Conservation (phyloP, 2,329 filamentous ascomycete genomes). For the Monilinia vaccinii-corymbosi region DNA sequence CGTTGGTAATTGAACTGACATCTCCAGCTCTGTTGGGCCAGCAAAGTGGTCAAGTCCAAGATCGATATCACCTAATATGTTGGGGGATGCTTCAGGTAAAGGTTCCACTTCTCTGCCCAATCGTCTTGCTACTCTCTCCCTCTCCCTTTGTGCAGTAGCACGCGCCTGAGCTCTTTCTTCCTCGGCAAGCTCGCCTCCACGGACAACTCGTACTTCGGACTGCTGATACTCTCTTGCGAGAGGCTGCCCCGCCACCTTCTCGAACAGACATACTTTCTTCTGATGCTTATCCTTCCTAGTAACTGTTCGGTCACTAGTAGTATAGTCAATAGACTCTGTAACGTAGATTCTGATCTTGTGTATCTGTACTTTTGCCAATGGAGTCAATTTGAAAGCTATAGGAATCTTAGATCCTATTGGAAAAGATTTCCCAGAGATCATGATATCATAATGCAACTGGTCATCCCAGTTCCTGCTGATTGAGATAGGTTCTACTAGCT, state of each 20-base stretch:
- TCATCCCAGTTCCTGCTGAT: slow-evolving; percentile 71
- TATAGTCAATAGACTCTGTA: slow-evolving; percentile 66
- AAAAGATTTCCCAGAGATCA: slow-evolving; percentile 70
- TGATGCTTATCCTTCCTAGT: slow-evolving; percentile 54
- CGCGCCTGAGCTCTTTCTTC: slow-evolving; percentile 29
- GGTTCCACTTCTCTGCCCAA: slow-evolving; percentile 36
- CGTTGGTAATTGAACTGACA: slow-evolving; percentile 63
- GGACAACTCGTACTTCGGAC: slow-evolving; percentile 55
- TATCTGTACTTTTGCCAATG: slow-evolving; percentile 64
- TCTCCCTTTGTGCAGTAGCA: slow-evolving; percentile 26
- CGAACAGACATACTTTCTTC: slow-evolving; percentile 59
- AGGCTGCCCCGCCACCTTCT: slow-evolving; percentile 58
- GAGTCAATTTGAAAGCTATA: slow-evolving; percentile 68
- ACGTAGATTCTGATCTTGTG: slow-evolving; percentile 67
- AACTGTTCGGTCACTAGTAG: slow-evolving; percentile 56
- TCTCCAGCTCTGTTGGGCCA: slow-evolving; percentile 66
- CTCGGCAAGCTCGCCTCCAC: slow-evolving; percentile 58
- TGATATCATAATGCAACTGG: slow-evolving; percentile 67
- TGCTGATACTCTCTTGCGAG: slow-evolving; percentile 55
- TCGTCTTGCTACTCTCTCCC: slow-evolving; percentile 44
- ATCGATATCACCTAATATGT: slow-evolving; percentile 51
- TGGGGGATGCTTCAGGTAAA: slow-evolving; percentile 37
- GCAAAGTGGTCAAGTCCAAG: slow-evolving; percentile 47
- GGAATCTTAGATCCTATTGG: slow-evolving; percentile 62
- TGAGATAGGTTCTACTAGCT: slow-evolving; percentile 65